Percentiles rank a stretch among this genome's conserved stretches.
These are phyloP conservation scores for Alternaria ventricosa DNA, from an alignment of 2,329 filamentous ascomycete genomes.

Conservation along the genomic window DNA sequence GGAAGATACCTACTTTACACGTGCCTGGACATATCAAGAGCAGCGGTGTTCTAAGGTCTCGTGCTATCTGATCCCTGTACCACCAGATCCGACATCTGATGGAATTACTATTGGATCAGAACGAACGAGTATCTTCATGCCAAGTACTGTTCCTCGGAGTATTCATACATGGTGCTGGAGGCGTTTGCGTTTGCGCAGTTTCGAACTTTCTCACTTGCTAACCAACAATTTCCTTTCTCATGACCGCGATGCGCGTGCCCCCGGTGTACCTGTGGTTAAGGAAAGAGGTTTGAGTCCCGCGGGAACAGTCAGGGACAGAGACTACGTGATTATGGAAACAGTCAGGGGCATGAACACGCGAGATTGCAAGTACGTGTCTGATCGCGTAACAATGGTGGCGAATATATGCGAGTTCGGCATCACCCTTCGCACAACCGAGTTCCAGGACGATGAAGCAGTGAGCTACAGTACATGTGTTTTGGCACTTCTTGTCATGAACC, in stretches of 20 bases:
- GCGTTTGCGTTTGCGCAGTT: neutral
- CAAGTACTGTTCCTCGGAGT: neutral
- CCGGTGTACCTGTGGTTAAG: neutral
- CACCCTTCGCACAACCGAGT: neutral
- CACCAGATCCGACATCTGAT: neutral
- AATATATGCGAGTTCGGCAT: neutral
- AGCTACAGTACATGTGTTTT: neutral
- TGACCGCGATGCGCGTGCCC: neutral
- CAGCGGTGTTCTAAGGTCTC: neutral
- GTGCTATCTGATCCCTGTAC: neutral
- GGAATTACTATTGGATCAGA: neutral
- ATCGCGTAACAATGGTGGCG: neutral
- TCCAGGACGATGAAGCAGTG: neutral
- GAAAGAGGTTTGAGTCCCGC: neutral
- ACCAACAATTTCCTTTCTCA: neutral
- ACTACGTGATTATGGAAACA: neutral
- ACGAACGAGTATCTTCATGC: neutral
- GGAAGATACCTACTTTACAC: neutral
- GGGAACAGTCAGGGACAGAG: neutral
- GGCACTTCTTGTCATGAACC: neutral
- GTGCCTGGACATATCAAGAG: neutral
- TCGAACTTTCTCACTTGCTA: neutral
- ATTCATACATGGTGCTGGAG: neutral
- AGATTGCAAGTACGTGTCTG: neutral
- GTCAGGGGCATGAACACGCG: neutral